These are phyloP conservation scores for Alternaria metachromatica DNA, from an alignment of 2,329 filamentous ascomycete genomes.

Conservation along the genomic window DNA sequence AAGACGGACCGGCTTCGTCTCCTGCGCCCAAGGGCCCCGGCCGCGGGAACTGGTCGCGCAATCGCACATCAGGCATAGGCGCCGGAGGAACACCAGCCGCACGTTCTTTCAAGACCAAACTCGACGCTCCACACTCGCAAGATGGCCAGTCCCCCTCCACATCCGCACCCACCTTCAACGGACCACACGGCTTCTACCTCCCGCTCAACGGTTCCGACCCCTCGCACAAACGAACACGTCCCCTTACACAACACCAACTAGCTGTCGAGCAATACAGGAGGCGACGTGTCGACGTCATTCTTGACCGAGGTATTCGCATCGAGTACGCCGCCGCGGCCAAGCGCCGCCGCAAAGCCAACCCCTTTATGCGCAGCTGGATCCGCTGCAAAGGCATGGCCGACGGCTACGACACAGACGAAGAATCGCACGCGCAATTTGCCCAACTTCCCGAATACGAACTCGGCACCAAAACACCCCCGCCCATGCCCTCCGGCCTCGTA, in stretches of 20 bases:
- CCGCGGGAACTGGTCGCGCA: conserved; percentile 58
- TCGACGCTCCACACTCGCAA: conserved; percentile 40
- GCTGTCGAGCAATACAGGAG: conserved; percentile 80
- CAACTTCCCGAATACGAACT: conserved; percentile 49
- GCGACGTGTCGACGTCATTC: conserved; percentile 80
- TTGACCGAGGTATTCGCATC: conserved; percentile 74
- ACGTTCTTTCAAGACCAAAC: conserved; percentile 45
- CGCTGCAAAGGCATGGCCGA: conserved; percentile 61
- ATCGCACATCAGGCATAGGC: conserved; percentile 25
- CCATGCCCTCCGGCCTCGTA: conserved; percentile 62
- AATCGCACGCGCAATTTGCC: conserved; percentile 27
- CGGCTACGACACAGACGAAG: conserved; percentile 57
- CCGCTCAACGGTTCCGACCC: conserved; percentile 58
- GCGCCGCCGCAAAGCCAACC: conserved; percentile 67
- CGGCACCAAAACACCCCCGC: conserved; percentile 40
- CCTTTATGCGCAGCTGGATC: conserved; percentile 70
- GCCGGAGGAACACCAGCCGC: conserved; percentile 22
- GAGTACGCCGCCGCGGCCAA: conserved; percentile 70
- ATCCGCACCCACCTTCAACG: conserved; percentile 53
- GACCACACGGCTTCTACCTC: conserved; percentile 59
- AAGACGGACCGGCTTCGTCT: conserved; percentile 46
- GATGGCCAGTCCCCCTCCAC: conserved; percentile 44
- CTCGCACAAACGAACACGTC: conserved; percentile 66
- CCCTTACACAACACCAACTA: conserved; percentile 80
- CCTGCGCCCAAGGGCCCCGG: conserved; percentile 54